Conservation (phyloP, 331 rosid genomes). For the Stylosanthes scabra region DNA sequence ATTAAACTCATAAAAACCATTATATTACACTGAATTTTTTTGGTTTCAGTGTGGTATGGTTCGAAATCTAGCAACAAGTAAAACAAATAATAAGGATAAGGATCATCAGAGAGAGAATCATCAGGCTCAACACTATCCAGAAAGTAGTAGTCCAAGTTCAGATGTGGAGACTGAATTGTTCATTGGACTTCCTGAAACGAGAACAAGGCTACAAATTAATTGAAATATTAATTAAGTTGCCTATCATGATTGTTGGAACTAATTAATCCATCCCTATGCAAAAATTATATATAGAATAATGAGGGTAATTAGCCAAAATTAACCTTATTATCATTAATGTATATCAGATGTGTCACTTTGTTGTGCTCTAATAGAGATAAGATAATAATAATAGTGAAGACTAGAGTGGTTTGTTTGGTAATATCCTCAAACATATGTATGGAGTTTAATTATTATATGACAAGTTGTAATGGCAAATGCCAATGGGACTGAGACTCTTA, state of each 20-base stretch:
- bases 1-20: neutral
- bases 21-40: neutral
- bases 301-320: constrained; percentile 12
- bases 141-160: constrained; percentile 57
- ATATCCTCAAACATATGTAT: constrained; percentile 14
- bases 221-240: neutral
- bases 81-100: constrained; percentile 8
- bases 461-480: neutral
- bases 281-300: constrained; percentile 19
- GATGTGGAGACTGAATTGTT: constrained; percentile 73
- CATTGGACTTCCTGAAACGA: constrained; percentile 71
- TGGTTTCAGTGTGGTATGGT: constrained; percentile 43
- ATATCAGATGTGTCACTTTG: constrained; percentile 11
- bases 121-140: constrained; percentile 20
- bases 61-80: constrained; percentile 21
- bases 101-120: constrained; percentile 15
- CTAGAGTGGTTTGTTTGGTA: neutral
- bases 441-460: neutral
- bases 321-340: constrained; percentile 14
- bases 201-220: constrained; percentile 42
- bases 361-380: constrained; percentile 6
- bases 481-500: neutral
- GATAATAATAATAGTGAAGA: neutral
- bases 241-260: neutral
- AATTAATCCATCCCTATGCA: neutral